Evolutionary conservation across 345 rosid genomes (phyloP).

Genomic region (Orychophragmus violaceus): DNA sequence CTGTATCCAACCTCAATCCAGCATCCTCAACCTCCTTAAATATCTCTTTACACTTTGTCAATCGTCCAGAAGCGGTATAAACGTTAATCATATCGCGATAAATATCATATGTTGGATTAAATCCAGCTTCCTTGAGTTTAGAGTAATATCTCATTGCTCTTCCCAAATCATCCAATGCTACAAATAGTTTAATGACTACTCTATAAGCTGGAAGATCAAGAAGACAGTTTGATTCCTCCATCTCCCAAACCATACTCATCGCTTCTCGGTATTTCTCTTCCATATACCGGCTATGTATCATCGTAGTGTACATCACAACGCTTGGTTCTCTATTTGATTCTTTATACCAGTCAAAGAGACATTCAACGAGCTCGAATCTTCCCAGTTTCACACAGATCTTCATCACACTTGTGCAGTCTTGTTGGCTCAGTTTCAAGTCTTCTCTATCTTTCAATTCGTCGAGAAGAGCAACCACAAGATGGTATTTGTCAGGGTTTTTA

Average conservation of each 20-base stretch:
- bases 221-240: slow-evolving; percentile 68
- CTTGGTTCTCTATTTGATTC: slow-evolving; percentile 50
- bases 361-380: slow-evolving; percentile 56
- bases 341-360: slow-evolving; percentile 58
- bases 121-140: slow-evolving; percentile 79
- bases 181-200: slow-evolving; percentile 66
- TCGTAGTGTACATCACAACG: slow-evolving; percentile 77
- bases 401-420: slow-evolving; percentile 79
- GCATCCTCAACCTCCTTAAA: slow-evolving; percentile 69
- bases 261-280: slow-evolving; percentile 69
- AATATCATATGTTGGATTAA: slow-evolving; percentile 66
- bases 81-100: slow-evolving; percentile 48
- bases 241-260: slow-evolving; percentile 78
- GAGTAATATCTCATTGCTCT: slow-evolving; percentile 75
- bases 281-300: slow-evolving; percentile 62
- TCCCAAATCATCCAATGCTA: slow-evolving; percentile 63
- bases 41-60: slow-evolving; percentile 61
- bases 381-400: slow-evolving; percentile 59
- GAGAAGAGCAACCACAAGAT: slow-evolving; percentile 42
- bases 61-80: slow-evolving; percentile 49
- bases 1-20: slow-evolving; percentile 56
- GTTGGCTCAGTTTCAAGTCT: slow-evolving; percentile 57
- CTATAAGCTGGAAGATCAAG: slow-evolving; percentile 86
- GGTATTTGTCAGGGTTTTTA: slow-evolving; percentile 63
- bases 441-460: slow-evolving; percentile 68